Evolutionary conservation across 2,329 filamentous ascomycete species (phyloP).

Genomic region (Passalora sequoiae): DNA sequence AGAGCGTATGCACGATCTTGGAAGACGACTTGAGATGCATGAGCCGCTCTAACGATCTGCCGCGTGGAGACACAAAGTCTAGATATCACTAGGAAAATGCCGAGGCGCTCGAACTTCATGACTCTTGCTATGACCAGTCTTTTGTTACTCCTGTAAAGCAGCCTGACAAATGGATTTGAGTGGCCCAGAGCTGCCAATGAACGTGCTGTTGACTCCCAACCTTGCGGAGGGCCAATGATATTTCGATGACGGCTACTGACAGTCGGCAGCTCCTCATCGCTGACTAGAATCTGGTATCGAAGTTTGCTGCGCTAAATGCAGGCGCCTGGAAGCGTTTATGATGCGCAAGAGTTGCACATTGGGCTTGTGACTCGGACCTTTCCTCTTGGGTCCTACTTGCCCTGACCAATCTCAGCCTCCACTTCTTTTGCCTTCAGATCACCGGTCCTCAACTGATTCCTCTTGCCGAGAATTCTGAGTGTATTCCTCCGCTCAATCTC

Average conservation of each 20-base stretch:
- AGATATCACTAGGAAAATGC: background rate
- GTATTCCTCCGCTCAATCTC: slow-evolving; percentile 63
- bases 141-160: background rate
- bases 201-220: background rate
- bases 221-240: background rate
- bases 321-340: too few relatives aligned
- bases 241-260: background rate
- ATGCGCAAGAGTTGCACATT: too few relatives aligned
- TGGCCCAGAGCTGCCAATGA: too few relatives aligned
- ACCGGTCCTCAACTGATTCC: slow-evolving; percentile 61
- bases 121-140: background rate
- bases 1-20: background rate
- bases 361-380: too few relatives aligned
- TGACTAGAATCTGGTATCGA: background rate
- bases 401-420: slow-evolving; percentile 12
- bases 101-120: background rate
- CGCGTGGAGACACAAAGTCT: background rate
- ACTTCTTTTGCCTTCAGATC: slow-evolving; percentile 44
- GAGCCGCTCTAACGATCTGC: background rate
- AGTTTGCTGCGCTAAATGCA: background rate
- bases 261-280: too few relatives aligned
- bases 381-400: too few relatives aligned
- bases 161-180: too few relatives aligned
- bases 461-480: slow-evolving; percentile 59
- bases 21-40: background rate